Percentiles rank a stretch among this genome's conserved stretches.
phyloP scores from a whole-genome alignment of 1,284 basidiomycete species.

The Apiotrichum gamsii region DNA sequence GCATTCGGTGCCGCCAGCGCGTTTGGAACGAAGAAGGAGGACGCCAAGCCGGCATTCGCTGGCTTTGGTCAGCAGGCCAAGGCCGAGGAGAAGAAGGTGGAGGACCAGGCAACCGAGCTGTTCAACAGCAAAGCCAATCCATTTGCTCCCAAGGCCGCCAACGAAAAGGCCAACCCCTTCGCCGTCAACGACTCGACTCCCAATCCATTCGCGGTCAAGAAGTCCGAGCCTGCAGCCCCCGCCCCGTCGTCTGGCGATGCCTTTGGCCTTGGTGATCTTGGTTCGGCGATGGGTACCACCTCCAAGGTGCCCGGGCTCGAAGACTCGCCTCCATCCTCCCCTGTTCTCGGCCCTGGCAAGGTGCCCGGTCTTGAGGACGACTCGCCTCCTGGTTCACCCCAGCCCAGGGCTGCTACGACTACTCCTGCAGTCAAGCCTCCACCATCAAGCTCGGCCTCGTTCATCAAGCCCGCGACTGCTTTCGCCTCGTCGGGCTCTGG shows the following conservation, averaged over 20 bases:
- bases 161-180: neutral
- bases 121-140: neutral
- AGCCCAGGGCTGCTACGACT: slow-evolving; percentile 11
- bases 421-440: slow-evolving; percentile 9
- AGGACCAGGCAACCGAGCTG: neutral
- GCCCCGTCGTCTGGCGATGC: slow-evolving; percentile 15
- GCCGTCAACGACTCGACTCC: neutral
- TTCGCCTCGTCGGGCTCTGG: slow-evolving; percentile 8
- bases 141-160: neutral
- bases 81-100: neutral
- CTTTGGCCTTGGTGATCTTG: slow-evolving; percentile 37
- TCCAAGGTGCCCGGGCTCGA: slow-evolving; percentile 14
- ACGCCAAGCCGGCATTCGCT: neutral
- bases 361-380: slow-evolving; percentile 11
- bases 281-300: slow-evolving; percentile 9
- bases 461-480: slow-evolving; percentile 18
- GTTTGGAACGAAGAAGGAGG: slow-evolving; percentile 9
- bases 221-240: neutral
- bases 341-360: slow-evolving; percentile 16
- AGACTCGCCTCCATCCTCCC: slow-evolving; percentile 5
- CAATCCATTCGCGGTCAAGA: neutral
- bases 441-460: slow-evolving; percentile 15
- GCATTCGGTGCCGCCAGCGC: slow-evolving; percentile 15
- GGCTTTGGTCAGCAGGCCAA: slow-evolving; percentile 3
- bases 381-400: slow-evolving; percentile 9